Conservation (phyloP, 1,284 basidiomycete genomes). For the Ustilago vetiveriae region DNA sequence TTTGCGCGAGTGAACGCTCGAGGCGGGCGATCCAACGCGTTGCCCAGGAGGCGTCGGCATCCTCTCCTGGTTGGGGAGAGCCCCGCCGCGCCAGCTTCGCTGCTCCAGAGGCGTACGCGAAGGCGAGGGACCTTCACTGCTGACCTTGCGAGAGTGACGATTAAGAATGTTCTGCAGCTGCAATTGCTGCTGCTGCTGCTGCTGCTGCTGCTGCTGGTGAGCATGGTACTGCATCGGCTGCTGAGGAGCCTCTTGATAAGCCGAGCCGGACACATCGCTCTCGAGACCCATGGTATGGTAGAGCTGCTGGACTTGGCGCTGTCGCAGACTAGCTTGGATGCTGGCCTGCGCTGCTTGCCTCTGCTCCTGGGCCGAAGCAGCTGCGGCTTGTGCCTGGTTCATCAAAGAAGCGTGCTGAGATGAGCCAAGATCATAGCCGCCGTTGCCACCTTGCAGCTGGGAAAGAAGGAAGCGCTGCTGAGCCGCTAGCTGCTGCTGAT, state of each 20-base stretch:
- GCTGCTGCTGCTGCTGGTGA: constrained; percentile 36
- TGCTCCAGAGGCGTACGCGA: constrained; percentile 30
- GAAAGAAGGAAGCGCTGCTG: constrained; percentile 58
- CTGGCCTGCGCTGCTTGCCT: constrained; percentile 58
- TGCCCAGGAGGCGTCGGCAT: constrained; percentile 31
- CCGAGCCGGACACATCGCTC: constrained; percentile 4
- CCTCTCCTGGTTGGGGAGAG: constrained; percentile 11
- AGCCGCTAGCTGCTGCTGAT: constrained; percentile 46
- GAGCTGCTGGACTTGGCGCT: constrained; percentile 56
- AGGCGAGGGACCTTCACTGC: constrained; percentile 24
- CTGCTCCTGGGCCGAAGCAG: constrained; percentile 51
- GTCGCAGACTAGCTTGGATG: constrained; percentile 57
- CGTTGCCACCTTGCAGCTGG: constrained; percentile 46
- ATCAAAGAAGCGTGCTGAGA: constrained; percentile 24
- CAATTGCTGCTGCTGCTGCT: constrained; percentile 36
- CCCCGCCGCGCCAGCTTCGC: constrained; percentile 43
- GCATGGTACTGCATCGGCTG: constrained; percentile 39
- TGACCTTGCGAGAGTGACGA: constrained; percentile 40
- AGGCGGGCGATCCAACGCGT: constrained; percentile 31
- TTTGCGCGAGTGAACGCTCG: constrained; percentile 32
- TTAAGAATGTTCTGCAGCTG: constrained; percentile 41
- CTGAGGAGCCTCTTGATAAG: constrained; percentile 11
- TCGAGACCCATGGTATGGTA: constrained; percentile 48
- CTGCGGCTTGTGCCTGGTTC: constrained; percentile 24
- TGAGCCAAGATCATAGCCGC: constrained; percentile 19